Evolutionary conservation across 2,329 filamentous ascomycete genomes (phyloP).

Genomic region (Capronia coronata): DNA sequence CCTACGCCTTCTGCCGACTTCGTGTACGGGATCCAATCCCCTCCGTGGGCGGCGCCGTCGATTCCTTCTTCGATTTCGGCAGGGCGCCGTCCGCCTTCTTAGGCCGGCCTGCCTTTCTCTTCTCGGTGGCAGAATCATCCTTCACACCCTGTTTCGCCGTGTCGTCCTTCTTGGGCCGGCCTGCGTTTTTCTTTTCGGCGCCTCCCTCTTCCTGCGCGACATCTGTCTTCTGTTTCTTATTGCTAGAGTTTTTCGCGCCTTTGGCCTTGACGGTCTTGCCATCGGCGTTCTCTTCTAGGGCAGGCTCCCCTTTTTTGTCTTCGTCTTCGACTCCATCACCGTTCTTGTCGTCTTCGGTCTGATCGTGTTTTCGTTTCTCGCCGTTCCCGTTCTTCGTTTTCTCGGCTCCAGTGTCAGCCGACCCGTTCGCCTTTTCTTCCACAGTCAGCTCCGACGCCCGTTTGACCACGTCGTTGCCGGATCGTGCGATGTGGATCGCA

Average conservation of each 20-base stretch:
- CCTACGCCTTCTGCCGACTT: constrained; percentile 12
- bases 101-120: constrained; percentile 29
- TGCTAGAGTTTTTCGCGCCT: constrained; percentile 18
- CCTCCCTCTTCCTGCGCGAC: constrained; percentile 6
- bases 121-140: constrained; percentile 16
- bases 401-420: neutral
- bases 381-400: constrained; percentile 26
- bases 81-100: constrained; percentile 39
- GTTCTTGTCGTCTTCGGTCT: constrained; percentile 23
- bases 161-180: neutral
- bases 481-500: constrained; percentile 53
- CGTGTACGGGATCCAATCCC: constrained; percentile 22
- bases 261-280: constrained; percentile 30
- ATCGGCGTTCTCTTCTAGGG: constrained; percentile 38
- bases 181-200: constrained; percentile 33
- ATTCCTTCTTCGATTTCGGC: constrained; percentile 20
- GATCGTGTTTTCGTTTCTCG: constrained; percentile 36
- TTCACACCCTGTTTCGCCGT: constrained; percentile 11
- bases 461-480: constrained; percentile 61
- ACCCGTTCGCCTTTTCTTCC: constrained; percentile 40
- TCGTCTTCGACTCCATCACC: constrained; percentile 33
- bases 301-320: constrained; percentile 12
- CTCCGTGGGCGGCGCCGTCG: constrained; percentile 18
- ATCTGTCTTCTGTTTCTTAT: constrained; percentile 23
- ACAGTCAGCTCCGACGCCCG: constrained; percentile 54